Evolutionary conservation across 306 rosid genomes (phyloP).

Genomic region (peach (Prunus persica)): Prunus_persica_NCBIv2 NC_034014.1:10396001-10396500

Average conservation of each 20-base stretch:
- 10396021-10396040: not conserved
- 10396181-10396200: not conserved
- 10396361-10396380: constrained; percentile 2
- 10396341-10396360: not conserved
- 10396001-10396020: not conserved
- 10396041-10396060: constrained; percentile 74
- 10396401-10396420: constrained; percentile 96
- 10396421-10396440: constrained; percentile 97
- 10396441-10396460: constrained; percentile 74
- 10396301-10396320: too few species aligned
- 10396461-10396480: constrained; percentile 79
- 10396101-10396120: not conserved
- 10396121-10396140: too few species aligned
- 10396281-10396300: not conserved
- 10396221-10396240: not conserved
- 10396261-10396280: not conserved
- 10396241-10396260: not conserved
- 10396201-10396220: not conserved
- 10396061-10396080: constrained; percentile 80
- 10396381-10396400: constrained; percentile 21
- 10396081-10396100: constrained; percentile 91
- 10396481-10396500: constrained; percentile 83
- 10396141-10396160: not conserved
- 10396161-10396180: not conserved
- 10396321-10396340: constrained; percentile 2